Percentiles rank a stretch among this genome's conserved stretches.
Evolutionary conservation across 2,329 filamentous ascomycete genomes (phyloP).

Genomic region (Fusarium incarnatum): DNA sequence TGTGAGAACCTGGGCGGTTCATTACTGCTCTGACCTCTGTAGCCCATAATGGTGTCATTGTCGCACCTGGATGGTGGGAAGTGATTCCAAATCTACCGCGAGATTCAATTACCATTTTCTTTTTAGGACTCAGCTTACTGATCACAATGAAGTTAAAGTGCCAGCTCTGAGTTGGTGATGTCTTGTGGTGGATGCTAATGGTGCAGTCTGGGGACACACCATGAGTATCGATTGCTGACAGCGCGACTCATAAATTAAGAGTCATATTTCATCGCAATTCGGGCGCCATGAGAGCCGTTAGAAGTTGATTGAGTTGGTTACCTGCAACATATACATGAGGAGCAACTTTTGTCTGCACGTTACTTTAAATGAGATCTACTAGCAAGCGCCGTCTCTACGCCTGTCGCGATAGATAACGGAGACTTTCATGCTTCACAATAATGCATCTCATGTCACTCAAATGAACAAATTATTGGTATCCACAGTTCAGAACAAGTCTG

Average conservation of each 20-base stretch:
- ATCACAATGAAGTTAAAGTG: too few species aligned
- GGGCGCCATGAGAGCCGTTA: not conserved
- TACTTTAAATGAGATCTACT: not conserved
- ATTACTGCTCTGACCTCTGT: not conserved
- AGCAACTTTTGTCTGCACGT: not conserved
- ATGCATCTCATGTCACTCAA: not conserved
- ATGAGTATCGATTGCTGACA: not conserved
- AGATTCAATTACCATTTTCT: not conserved
- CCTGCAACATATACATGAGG: rapidly evolving
- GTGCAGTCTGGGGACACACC: not conserved
- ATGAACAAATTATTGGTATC: not conserved
- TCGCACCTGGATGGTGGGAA: not conserved
- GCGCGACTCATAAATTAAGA: not conserved
- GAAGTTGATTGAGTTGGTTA: rapidly evolving
- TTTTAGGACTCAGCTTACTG: rapidly evolving
- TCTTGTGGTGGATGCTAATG: not conserved
- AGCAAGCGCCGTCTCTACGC: not conserved
- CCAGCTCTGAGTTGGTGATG: not conserved
- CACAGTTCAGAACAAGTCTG: not conserved
- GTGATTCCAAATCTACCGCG: not conserved
- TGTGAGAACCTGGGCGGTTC: too few species aligned
- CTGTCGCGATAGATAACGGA: not conserved
- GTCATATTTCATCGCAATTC: not conserved
- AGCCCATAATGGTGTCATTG: too few species aligned
- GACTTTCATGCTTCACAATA: not conserved